A percentile compares a stretch with the other conserved stretches of the same genome.
Evolutionary conservation across 768 basidiomycete species (phyloP).

Genomic region (Agaricus subrufescens): DNA sequence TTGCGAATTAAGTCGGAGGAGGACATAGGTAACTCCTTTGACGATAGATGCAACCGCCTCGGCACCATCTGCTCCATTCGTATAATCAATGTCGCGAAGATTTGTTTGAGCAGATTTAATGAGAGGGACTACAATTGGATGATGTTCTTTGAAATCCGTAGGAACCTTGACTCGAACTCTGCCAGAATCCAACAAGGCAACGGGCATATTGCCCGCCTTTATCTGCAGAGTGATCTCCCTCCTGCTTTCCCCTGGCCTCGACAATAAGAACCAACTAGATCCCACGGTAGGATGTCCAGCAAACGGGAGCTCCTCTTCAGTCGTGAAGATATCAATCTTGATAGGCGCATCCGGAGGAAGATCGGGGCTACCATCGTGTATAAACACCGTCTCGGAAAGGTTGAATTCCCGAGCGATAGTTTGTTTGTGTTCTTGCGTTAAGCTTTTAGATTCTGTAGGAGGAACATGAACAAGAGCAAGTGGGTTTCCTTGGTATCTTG

Average conservation of each 20-base stretch:
- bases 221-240: conserved; percentile 27
- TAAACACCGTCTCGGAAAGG: conserved; percentile 44
- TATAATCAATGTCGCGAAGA: conserved; percentile 28
- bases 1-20: conserved; percentile 32
- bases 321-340: conserved; percentile 37
- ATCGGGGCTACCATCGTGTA: conserved; percentile 22
- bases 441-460: conserved; percentile 7
- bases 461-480: conserved; percentile 40
- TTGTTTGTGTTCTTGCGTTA: conserved; percentile 36
- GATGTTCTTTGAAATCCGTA: conserved; percentile 36
- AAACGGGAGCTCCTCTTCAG: conserved; percentile 35
- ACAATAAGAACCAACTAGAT: conserved; percentile 37
- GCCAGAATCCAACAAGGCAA: conserved; percentile 17
- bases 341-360: conserved; percentile 17
- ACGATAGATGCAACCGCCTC: conserved; percentile 39
- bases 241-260: conserved; percentile 6
- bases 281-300: conserved; percentile 44
- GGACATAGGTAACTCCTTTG: conserved; percentile 41
- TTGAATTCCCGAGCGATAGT: conserved; percentile 44
- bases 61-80: conserved; percentile 26
- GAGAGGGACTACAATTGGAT: conserved; percentile 18
- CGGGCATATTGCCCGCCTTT: conserved; percentile 39
- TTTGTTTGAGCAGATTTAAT: conserved; percentile 25
- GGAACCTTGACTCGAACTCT: conserved; percentile 34
- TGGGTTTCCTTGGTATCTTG: conserved; percentile 37